Conservation (phyloP, 768 basidiomycete genomes). For the Pisolithus orientalis region DNA sequence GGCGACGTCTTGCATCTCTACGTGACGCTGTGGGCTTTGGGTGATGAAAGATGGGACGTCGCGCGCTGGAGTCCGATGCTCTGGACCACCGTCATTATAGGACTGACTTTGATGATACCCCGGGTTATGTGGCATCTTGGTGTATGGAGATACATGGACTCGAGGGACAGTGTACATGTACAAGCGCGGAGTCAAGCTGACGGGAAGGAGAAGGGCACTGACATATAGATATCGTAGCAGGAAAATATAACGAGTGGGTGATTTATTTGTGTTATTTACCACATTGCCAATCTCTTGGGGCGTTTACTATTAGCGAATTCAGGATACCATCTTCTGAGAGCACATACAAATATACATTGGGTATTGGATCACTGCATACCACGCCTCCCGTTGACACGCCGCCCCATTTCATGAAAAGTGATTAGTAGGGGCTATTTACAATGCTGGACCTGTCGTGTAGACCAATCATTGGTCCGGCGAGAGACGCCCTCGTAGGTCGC, state of each 20-base stretch:
- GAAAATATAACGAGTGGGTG: background rate
- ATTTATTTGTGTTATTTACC: constrained; percentile 19
- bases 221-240: background rate
- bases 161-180: constrained; percentile 40
- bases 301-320: background rate
- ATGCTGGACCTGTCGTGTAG: constrained; percentile 53
- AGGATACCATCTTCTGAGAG: too few relatives aligned
- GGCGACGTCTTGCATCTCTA: constrained; percentile 64
- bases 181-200: background rate
- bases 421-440: constrained; percentile 60
- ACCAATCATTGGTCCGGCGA: constrained; percentile 40
- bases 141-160: constrained; percentile 65
- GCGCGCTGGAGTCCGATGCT: constrained; percentile 62
- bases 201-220: constrained; percentile 7
- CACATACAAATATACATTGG: constrained; percentile 2
- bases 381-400: background rate
- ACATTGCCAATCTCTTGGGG: constrained; percentile 3
- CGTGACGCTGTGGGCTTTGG: constrained; percentile 70
- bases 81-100: constrained; percentile 59
- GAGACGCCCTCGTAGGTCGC: constrained; percentile 72
- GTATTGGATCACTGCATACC: constrained; percentile 13
- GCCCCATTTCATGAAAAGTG: background rate
- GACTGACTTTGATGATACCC: constrained; percentile 61
- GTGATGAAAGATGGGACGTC: constrained; percentile 61
- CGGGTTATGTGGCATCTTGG: constrained; percentile 71